Conservation (phyloP, 148 eudicot genomes). For the Tetragonia tetragonoides region DNA sequence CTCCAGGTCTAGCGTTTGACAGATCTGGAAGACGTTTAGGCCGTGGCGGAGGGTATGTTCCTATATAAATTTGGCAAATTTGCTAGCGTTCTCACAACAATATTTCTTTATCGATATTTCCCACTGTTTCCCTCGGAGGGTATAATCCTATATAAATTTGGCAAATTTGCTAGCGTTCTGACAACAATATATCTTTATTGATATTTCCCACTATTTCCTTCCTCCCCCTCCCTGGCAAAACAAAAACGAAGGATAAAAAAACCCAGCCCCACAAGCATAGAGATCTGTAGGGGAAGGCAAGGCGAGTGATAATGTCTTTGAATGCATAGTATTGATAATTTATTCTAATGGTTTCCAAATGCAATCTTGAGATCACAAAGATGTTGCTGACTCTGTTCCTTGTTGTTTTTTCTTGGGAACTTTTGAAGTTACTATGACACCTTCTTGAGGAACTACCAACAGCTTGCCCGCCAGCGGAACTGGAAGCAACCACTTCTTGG, state of each 20-base stretch:
- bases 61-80: background rate
- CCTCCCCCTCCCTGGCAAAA: background rate
- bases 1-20: slow-evolving; percentile 94
- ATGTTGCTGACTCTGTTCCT: background rate
- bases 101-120: background rate
- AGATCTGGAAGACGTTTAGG: slow-evolving; percentile 92
- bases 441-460: slow-evolving; percentile 72
- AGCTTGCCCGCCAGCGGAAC: slow-evolving; percentile 61
- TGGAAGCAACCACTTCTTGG: slow-evolving; percentile 92
- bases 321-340: background rate
- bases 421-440: slow-evolving; percentile 85
- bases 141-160: slow-evolving; percentile 33
- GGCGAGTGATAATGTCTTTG: background rate
- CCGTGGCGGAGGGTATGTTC: slow-evolving; percentile 97
- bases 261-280: too few species aligned
- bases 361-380: background rate
- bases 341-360: background rate
- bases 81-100: background rate
- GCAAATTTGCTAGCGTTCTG: background rate
- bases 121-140: slow-evolving; percentile 54
- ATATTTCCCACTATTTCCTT: background rate
- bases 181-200: background rate
- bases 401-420: slow-evolving; percentile 11
- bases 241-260: background rate
- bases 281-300: background rate